Conservation (phyloP, 148 eudicot species). For the Vaccinium darrowii region DNA sequence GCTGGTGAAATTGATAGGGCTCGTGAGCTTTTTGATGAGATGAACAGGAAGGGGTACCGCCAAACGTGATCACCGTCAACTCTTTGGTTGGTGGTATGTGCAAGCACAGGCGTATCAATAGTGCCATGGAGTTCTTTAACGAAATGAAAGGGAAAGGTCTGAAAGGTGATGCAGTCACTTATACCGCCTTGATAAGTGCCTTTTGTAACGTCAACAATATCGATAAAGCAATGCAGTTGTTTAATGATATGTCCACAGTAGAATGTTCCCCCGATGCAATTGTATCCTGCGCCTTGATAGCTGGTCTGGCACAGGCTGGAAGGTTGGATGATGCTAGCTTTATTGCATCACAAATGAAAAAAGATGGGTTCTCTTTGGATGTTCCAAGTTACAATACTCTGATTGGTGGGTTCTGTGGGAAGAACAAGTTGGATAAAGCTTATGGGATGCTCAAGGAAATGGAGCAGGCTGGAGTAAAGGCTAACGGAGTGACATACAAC, state of each 20-base stretch:
- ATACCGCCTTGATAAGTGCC: slow-evolving; percentile 55
- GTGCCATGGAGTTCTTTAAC: slow-evolving; percentile 55
- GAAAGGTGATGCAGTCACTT: slow-evolving; percentile 56
- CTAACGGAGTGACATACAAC: slow-evolving; percentile 66
- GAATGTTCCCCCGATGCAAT: slow-evolving; percentile 58
- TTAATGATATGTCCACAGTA: slow-evolving; percentile 51
- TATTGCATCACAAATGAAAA: slow-evolving; percentile 51
- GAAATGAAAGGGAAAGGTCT: slow-evolving; percentile 60
- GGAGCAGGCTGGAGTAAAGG: slow-evolving; percentile 46
- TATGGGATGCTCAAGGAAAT: slow-evolving; percentile 55
- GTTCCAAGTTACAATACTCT: slow-evolving; percentile 58
- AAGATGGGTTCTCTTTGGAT: slow-evolving; percentile 68
- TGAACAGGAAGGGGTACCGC: slow-evolving; percentile 51
- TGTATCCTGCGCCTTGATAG: slow-evolving; percentile 59
- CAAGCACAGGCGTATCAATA: slow-evolving; percentile 54
- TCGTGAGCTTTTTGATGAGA: slow-evolving; percentile 53
- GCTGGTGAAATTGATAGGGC: slow-evolving; percentile 56
- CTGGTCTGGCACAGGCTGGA: slow-evolving; percentile 59
- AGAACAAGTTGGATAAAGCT: slow-evolving; percentile 50
- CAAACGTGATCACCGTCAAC: slow-evolving; percentile 60
- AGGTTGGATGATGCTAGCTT: slow-evolving; percentile 58
- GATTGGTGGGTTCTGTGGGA: slow-evolving; percentile 70
- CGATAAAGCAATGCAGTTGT: slow-evolving; percentile 58
- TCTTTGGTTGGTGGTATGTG: slow-evolving; percentile 70
- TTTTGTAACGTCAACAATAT: slow-evolving; percentile 68